Base-by-base conservation (phyloP, 306 rosid species). In the Pachyrhizus erosus region DNA sequence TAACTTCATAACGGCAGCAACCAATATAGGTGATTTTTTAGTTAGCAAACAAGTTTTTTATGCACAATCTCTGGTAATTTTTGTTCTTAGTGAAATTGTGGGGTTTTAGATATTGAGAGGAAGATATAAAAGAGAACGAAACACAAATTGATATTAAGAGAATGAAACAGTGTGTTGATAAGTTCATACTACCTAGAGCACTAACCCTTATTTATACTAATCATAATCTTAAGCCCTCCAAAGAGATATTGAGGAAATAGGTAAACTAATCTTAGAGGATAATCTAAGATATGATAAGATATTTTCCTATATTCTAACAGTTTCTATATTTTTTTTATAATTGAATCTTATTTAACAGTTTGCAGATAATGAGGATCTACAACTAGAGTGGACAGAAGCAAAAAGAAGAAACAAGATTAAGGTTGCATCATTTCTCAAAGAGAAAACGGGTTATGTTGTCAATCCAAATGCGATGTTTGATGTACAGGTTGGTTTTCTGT, bases 391-490 rank as follows among this genome's bases (percentile, higher is more conserved):
- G 99, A 88, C 78, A 80, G 89, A 83, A 58, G 88, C 97, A 79
- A 95, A 95, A 82, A 89, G 91, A 83, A 89, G 75, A 84, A 95
- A 95, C 78, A 95, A 95, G 88, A 66, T 91, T 86, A 90, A 87
- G 85, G 94, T 91, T 88, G 94, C 87, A 49, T 85, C 94, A 34
- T 89, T 91, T 73, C 75, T 95, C 58, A 82, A 88, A 87, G 97
- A 95, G 81, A 93, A 73, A 91, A 93, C 99, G 9, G 99, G 99
- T 21, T 95, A 90, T 60, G 86, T 89, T 82, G 94, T 95, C 73
- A 90, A 84, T 82, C 92, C 98, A 48, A 86, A 93, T 85, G 98
- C 97, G 62, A 84, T 95, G 98, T 93, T 95, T 77, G 99, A 93
- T 81, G 88, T 93, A 40, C 99, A 95, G 98, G 99, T 93, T 68